phyloP scores from a whole-genome alignment of 495 filamentous ascomycete genomes.

The Penicillium paxilli region DNA sequence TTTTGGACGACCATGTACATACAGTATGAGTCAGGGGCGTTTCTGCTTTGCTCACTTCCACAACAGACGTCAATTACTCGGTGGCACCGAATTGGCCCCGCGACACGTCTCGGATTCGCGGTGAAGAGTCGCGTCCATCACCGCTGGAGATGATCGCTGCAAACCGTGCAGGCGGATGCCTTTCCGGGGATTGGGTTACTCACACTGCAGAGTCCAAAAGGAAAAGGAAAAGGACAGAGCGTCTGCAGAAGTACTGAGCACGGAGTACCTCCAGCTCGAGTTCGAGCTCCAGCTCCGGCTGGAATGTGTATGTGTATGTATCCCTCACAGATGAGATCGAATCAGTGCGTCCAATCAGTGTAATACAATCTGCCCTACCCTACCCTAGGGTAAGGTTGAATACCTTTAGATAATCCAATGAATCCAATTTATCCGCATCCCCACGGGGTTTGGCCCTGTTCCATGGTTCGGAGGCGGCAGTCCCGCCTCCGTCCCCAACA shows the following conservation, averaged over 20 bases:
- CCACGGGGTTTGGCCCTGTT: constrained; percentile 6
- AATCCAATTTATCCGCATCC: neutral
- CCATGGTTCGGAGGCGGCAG: constrained; percentile 5
- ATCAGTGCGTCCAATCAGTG: neutral
- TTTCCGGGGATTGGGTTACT: constrained; percentile 18
- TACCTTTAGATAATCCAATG: too few relatives aligned
- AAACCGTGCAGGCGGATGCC: constrained; percentile 11
- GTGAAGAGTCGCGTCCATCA: constrained; percentile 4
- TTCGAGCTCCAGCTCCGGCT: neutral
- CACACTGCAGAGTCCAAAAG: constrained; percentile 11
- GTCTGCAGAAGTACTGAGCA: neutral
- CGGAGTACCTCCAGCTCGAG: neutral
- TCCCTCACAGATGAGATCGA: neutral
- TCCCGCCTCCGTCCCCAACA: neutral
- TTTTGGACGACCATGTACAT: too few relatives aligned
- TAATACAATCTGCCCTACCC: neutral
- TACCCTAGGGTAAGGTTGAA: too few relatives aligned
- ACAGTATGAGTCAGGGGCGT: constrained; percentile 10
- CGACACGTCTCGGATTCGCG: constrained; percentile 12
- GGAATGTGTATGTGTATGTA: neutral
- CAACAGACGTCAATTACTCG: neutral
- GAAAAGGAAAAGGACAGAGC: constrained; percentile 9
- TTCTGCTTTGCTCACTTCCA: neutral
- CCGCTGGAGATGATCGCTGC: constrained; percentile 11
- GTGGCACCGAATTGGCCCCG: neutral